Percentiles rank a stretch among this genome's conserved stretches.
Conservation (phyloP, 2,329 filamentous ascomycete genomes). For the Fonsecaea nubica region DNA sequence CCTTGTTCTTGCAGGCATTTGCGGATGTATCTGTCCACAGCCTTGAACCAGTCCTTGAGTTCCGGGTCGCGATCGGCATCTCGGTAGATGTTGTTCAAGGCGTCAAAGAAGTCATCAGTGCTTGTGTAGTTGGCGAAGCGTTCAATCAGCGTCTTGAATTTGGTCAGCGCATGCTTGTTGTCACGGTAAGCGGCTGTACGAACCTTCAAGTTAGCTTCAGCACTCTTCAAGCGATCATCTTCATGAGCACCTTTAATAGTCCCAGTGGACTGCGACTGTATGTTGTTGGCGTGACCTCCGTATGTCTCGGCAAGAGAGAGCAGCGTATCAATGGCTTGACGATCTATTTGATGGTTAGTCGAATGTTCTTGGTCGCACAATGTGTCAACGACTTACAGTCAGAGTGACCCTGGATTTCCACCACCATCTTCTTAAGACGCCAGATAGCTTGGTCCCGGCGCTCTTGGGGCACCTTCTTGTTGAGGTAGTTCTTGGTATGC, state of each 20-base stretch:
- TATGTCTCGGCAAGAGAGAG: slow-evolving; percentile 86
- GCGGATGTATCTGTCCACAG: slow-evolving; percentile 77
- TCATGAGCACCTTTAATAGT: slow-evolving; percentile 75
- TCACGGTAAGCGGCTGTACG: slow-evolving; percentile 48
- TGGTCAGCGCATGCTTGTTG: slow-evolving; percentile 58
- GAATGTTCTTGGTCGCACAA: slow-evolving; percentile 16
- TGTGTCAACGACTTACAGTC: slow-evolving; percentile 66
- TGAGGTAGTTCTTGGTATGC: slow-evolving; percentile 74
- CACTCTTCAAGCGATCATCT: slow-evolving; percentile 68
- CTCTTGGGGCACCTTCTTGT: slow-evolving; percentile 87
- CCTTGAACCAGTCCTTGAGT: slow-evolving; percentile 86
- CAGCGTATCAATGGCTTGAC: slow-evolving; percentile 86
- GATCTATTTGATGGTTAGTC: slow-evolving; percentile 58
- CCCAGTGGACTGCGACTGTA: slow-evolving; percentile 69
- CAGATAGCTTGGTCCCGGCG: slow-evolving; percentile 90
- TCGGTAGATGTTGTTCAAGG: slow-evolving; percentile 82
- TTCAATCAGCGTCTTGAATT: slow-evolving; percentile 78
- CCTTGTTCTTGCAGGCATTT: slow-evolving; percentile 87
- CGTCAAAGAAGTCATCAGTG: slow-evolving; percentile 80
- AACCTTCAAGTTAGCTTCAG: slow-evolving; percentile 80
- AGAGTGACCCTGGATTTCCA: slow-evolving; percentile 93
- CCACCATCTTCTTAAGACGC: slow-evolving; percentile 96
- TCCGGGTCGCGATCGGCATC: slow-evolving; percentile 88
- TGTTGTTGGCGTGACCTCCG: slow-evolving; percentile 71
- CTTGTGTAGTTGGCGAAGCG: slow-evolving; percentile 96